Evolutionary conservation across 108 stramenopile genomes (phyloP).

Genomic region (Conticribra weissflogii): DNA sequence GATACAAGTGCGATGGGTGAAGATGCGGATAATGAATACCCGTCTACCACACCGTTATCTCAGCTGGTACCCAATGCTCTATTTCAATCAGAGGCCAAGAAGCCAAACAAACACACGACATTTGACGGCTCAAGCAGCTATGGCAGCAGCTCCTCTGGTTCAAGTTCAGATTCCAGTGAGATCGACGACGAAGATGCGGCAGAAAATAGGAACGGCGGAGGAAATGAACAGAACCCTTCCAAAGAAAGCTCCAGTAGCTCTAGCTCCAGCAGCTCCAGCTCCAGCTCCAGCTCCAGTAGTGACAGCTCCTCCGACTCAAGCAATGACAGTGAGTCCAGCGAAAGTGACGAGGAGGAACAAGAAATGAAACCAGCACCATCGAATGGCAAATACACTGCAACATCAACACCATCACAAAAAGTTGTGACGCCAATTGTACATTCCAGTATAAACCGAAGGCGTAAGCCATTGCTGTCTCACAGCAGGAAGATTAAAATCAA

Average conservation of each 20-base stretch:
- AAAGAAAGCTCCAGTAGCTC: not conserved
- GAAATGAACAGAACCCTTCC: not conserved
- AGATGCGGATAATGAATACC: not conserved
- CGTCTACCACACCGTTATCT: not conserved
- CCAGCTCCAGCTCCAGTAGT: not conserved
- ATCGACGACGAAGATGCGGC: not conserved
- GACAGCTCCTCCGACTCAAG: not conserved
- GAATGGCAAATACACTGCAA: not conserved
- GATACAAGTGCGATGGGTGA: not conserved
- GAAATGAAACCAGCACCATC: not conserved
- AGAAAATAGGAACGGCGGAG: not conserved
- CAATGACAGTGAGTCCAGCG: not conserved
- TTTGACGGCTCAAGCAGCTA: not conserved
- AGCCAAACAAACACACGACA: not conserved
- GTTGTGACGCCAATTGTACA: not conserved
- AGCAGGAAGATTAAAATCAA: not conserved
- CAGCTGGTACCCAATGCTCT: not conserved
- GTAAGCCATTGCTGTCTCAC: not conserved
- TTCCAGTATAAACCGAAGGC: not conserved
- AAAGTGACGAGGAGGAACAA: not conserved
- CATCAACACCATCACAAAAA: not conserved
- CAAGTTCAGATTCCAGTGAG: not conserved
- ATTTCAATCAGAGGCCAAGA: not conserved
- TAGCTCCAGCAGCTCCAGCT: not conserved
- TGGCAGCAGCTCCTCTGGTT: not conserved